Evolutionary conservation across 257 asterid species (phyloP).

Genomic region (Solanum raphanifolium): DNA sequence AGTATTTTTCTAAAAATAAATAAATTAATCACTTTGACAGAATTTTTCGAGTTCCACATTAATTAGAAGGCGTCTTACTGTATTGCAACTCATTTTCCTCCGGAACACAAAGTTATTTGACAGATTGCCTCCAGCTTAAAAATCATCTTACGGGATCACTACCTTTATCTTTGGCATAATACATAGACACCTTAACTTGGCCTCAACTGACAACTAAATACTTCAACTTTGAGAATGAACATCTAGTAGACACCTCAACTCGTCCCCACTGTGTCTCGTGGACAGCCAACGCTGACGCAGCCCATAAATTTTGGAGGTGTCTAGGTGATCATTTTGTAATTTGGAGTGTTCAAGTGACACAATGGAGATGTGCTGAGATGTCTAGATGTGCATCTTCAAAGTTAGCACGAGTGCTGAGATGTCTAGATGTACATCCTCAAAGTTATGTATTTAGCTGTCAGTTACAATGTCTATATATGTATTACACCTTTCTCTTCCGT

Average conservation of each 20-base stretch:
- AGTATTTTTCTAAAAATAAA: background rate
- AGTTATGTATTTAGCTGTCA: background rate
- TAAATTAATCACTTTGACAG: background rate
- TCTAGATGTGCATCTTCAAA: background rate
- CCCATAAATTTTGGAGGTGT: background rate
- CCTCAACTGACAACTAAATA: background rate
- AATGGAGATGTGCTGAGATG: background rate
- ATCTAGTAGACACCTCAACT: background rate
- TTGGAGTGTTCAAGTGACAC: background rate
- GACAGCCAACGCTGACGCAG: background rate
- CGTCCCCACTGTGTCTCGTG: background rate
- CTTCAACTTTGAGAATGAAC: background rate
- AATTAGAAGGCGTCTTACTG: background rate
- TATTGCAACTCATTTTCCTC: background rate
- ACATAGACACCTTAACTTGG: background rate
- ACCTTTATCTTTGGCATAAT: background rate
- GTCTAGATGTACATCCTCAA: background rate
- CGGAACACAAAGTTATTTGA: background rate
- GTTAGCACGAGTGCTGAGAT: no score
- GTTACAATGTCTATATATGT: background rate
- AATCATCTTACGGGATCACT: background rate
- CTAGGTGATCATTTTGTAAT: background rate
- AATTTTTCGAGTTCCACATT: background rate
- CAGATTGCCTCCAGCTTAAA: background rate
- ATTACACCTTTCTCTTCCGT: background rate